Evolutionary conservation across 1,284 basidiomycete genomes (phyloP), one percentile per base, ranked within the genome.

Genomic region (Ganoderma multipileum): DNA sequence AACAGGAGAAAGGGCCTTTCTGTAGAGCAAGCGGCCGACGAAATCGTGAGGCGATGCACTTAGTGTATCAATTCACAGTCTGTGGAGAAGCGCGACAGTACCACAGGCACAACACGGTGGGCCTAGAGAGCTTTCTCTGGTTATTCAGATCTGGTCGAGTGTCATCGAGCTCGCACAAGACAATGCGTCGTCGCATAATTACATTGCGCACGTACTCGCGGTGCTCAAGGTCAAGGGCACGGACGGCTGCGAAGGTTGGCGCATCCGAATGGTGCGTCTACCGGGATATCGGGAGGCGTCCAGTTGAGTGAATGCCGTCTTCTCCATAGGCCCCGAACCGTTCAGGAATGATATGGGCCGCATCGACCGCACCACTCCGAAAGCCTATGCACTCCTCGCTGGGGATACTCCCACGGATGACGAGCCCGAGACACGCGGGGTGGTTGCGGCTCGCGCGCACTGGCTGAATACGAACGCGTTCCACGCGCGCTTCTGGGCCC

Each of bases 381-480:
- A 33, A 20, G 42, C 38, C 0, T 61, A 59, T 33, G 62, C 55
- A 12, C 39, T 60, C 4, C 69, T 70, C 30, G 44, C 66, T 1
- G 64, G 66, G 11, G 64, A 65, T 20, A 23, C 54, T 2, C 55
- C 66, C 7, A 2, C 44, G 4, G 14, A 18, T 14, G 60, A 65
- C 11, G 61, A 67, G 18, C 44, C 59, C 26, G 36, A 38, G 5
- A 36, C 52, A 16, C 47, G 38, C 7, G 63, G 12, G 16, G 62
- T 59, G 18, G 55, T 52, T 9, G 23, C 30, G 16, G 55, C 55
- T 8, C 71, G 68, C 38, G 47, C 38, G 59, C n/a, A 20, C 2
- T 70, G 71, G 68, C 63, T 72, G 9, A 68, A 70, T 38, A 41
- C 63, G 44, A 59, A 64, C 55, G 63, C 67, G 8, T 72, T 68